Base-by-base conservation (phyloP, 306 rosid species). In the Pyrus betulifolia region DNA sequence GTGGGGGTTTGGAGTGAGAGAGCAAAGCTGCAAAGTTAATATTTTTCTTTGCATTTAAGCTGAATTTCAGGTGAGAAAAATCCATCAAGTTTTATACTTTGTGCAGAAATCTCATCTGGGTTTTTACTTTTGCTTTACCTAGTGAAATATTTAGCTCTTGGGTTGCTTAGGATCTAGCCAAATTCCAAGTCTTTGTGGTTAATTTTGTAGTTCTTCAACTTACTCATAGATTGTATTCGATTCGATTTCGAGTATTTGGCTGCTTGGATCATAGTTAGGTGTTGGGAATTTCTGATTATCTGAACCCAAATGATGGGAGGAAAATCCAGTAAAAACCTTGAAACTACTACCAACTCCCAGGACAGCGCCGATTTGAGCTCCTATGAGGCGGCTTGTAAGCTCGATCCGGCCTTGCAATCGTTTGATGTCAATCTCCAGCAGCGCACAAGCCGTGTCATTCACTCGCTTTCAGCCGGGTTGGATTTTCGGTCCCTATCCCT, bases 371-470 rank as follows among this genome's bases (percentile, higher is more conserved):
- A 87, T 82, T 86, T 95, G 60, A 89, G 80, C 74, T 88, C 96
- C n/a, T 95, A 95, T 30, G 98, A 92, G 77, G 83, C 86, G 51
- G 97, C 92, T 17, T 90, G 97, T 71, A 70, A 45, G 80, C 72
- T 63, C 3, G 97, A 95, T 70, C 87, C 90, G 0, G 86, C 80
- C 84, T 84, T 95, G 64, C 90, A 83, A 67, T 76, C 92, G 52
- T 87, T 95, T 11, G 98, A 95, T 68, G 90, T 83, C 13, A 69
- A 76, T 67, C 78, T 95, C 80, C 95, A 78, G 27, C 88, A 84
- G 85, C 87, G 87, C 21, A 91, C 97, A 58, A 86, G 67, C 76
- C 85, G 91, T 70, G 97, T 83, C 44, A 85, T 94, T 59, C 78
- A 70, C 82, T 90, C 95, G 0, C 89, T 94, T 11, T 83, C 93